These are phyloP conservation scores for Mycena citricolor DNA, from an alignment of 1,284 basidiomycete species.

Conservation along the genomic window DNA sequence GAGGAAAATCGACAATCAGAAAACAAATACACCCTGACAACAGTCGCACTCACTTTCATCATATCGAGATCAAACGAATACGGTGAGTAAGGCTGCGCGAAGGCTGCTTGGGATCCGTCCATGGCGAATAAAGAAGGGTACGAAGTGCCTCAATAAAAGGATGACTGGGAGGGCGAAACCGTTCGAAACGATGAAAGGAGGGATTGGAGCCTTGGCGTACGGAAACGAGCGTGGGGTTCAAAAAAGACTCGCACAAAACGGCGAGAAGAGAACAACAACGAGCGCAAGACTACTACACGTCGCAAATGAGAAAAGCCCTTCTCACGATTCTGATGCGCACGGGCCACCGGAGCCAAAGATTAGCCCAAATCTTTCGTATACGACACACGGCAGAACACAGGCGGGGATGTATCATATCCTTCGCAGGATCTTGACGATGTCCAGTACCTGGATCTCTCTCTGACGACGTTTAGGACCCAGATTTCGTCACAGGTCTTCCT, in stretches of 20 bases:
- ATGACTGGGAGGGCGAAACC: neutral
- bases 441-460: too few species aligned
- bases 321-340: conserved; percentile 8
- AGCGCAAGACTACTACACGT: conserved; percentile 3
- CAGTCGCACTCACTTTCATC: conserved; percentile 66
- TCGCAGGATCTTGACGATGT: neutral
- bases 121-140: too few species aligned
- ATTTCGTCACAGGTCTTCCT: too few species aligned
- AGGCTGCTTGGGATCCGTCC: conserved; percentile 73
- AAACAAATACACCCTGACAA: too few species aligned
- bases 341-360: too few species aligned
- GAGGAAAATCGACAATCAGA: neutral
- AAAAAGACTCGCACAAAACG: conserved; percentile 16
- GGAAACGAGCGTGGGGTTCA: conserved; percentile 15
- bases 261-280: conserved; percentile 8
- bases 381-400: neutral
- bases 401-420: too few species aligned
- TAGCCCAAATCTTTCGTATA: too few species aligned
- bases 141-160: too few species aligned
- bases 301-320: conserved; percentile 10
- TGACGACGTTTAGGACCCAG: too few species aligned
- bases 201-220: conserved; percentile 2
- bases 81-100: conserved; percentile 62
- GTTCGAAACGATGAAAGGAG: conserved; percentile 6
- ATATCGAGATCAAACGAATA: conserved; percentile 79